phyloP scores from a whole-genome alignment of 805 yeast species.

The Metschnikowia proteae region DNA sequence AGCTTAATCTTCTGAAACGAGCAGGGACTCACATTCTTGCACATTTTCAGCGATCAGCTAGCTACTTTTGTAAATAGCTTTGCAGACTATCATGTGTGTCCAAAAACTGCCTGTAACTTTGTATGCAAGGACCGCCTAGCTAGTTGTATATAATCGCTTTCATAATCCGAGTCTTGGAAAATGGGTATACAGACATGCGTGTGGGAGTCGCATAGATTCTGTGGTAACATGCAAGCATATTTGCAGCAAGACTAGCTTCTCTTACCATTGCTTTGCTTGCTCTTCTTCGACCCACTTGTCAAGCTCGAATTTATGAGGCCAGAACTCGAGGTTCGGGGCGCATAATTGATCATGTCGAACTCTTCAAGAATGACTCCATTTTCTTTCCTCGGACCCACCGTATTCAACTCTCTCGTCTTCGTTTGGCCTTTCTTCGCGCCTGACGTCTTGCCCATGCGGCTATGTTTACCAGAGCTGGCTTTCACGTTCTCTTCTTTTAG shows the following conservation, averaged over 20 bases:
- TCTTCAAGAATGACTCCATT: conserved; percentile 16
- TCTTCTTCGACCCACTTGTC: background rate
- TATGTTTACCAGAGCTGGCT: background rate
- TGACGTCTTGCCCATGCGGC: background rate
- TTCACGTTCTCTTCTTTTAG: conserved; percentile 1
- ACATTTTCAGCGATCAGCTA: too few species aligned
- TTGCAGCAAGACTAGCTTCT: background rate
- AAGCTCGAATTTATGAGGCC: conserved; percentile 11
- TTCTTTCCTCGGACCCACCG: background rate
- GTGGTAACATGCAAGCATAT: too few species aligned
- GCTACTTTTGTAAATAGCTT: too few species aligned
- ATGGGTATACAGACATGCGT: too few species aligned
- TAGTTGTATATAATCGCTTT: background rate
- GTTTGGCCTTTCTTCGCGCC: background rate
- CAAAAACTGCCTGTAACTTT: too few species aligned
- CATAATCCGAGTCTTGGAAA: too few species aligned
- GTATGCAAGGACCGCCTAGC: background rate
- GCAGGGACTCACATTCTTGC: too few species aligned
- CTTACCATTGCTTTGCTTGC: background rate
- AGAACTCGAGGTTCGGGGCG: conserved; percentile 12
- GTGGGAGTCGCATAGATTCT: too few species aligned
- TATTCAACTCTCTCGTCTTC: background rate
- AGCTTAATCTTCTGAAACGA: too few species aligned
- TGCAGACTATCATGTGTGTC: too few species aligned
- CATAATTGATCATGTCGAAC: conserved; percentile 16